Evolutionary conservation across 371 early-diverging fungal species (phyloP), one percentile per base, ranked within the genome.

Genomic region (Cladochytrium tenue): DNA sequence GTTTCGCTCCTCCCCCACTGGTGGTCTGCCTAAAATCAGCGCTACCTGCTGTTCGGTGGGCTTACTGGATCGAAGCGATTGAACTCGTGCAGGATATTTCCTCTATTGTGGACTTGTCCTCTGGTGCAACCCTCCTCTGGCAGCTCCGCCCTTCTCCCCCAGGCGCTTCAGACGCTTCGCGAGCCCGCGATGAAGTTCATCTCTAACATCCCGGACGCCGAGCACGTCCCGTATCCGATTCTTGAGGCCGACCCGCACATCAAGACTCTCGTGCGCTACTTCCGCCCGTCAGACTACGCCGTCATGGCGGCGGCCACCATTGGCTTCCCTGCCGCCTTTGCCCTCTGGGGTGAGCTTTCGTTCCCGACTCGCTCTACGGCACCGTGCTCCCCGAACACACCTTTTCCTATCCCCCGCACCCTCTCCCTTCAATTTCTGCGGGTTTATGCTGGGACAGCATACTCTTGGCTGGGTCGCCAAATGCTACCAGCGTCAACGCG

Each of bases 191-290:
- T 77, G 70, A 67, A 72, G 64, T 66, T 67, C 56, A 33, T 77
- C 53, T 66, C 67, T 59, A 74, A 74, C 66, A 64, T 77, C 32
- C 77, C 77, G 27, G 73, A 77, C 68, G 23, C 57, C 51, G 75
- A 82, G 59, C 79, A 82, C 58, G 72, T 72, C 31, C 81, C 81
- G 32, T 83, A 76, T 69, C 63, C 51, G 26, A 63, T 79, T 73
- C 60, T 83, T 35, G 71, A 64, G 13, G 78, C 70, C 20, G 73
- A 83, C 51, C 83, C 83, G 5, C 91, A 93, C 70, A 89, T 95
- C 69, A 73, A 71, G 71, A 88, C 93, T 63, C 93, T 97, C 2
- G 86, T 95, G 60, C 83, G 92, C 60, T 96, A 95, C 83, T 90
- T 96, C 77, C 88, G 97, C 62, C 73, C 88, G 55, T 77, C 86